Conservation (phyloP, 2,329 filamentous ascomycete species). For the Fusarium mangiferae region DNA sequence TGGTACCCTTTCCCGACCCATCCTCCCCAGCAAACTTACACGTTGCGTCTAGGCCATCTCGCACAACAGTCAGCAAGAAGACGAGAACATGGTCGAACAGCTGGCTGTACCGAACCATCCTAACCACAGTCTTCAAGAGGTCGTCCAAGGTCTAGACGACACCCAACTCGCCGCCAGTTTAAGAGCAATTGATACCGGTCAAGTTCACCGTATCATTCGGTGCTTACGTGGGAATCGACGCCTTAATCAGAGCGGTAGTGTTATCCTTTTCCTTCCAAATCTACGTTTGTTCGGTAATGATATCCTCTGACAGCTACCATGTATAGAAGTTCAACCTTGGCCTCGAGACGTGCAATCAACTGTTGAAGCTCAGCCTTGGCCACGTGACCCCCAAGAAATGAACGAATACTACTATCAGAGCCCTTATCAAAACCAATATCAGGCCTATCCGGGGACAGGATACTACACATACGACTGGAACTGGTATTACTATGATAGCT, state of each 20-base stretch:
- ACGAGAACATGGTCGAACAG: background rate
- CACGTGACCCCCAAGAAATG: background rate
- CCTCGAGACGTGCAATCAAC: background rate
- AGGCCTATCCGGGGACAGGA: background rate
- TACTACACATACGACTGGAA: background rate
- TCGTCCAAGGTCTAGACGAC: background rate
- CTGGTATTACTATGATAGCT: background rate
- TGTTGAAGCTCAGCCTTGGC: too few species aligned
- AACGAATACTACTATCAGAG: background rate
- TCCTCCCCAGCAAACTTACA: accelerated
- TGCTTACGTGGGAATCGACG: background rate
- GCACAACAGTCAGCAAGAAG: accelerated
- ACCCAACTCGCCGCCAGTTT: background rate
- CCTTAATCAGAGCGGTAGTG: background rate
- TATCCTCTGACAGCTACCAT: background rate
- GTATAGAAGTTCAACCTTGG: background rate
- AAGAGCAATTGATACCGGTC: background rate
- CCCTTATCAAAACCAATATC: background rate
- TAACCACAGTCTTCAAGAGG: background rate
- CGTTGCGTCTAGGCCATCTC: accelerated
- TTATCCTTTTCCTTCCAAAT: accelerated
- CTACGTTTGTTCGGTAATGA: background rate
- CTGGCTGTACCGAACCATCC: background rate
- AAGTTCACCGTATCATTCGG: background rate
- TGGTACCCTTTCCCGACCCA: accelerated